Evolutionary conservation across 768 basidiomycete species (phyloP), one percentile per base, ranked within the genome.

Genomic region (Ramaria sp.): DNA sequence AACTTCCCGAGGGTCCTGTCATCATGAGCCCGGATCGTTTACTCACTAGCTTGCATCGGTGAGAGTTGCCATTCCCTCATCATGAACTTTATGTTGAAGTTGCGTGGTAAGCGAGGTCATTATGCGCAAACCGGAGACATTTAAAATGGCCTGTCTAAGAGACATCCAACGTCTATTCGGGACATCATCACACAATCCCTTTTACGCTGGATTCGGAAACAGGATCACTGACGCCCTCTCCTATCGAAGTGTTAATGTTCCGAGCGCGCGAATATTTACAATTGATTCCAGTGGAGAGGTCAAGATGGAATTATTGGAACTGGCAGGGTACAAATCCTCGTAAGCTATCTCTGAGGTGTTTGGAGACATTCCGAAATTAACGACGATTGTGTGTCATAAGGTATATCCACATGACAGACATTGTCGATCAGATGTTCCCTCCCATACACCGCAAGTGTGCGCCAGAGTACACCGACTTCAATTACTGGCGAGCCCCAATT

Each of bases 361-460:
- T 41, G 25, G 1, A 10, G 25, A 3, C 25, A 20, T 22, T 24
- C 18, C 32, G 7, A 34, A 34, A 9, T 52, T 36, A 18, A 41
- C 25, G 20, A 22, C 24, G 18, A n/a, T 50, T 50, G 6, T 50
- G 8, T 27, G 10, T 2, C 22, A 28, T 20, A 51, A 93, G 92
- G 52, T 98, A 98, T 67, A 97, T 97, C 57, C 89, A 94, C 65
- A 94, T 98, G 91, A 95, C 94, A 7, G 94, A 98, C 67, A 79
- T 99, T n/a, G 96, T 99, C 15, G 94, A 99, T 70, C 94, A 96
- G 69, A 94, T 96, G 84, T 99, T 99, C 73, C 96, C 96, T 32
- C 91, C 95, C 0, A 92, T 98, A 53, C 78, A 92, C 65, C 81
- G 85, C 50, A 90, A 89, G 65, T 85, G 83, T 79, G 78, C 84